Evolutionary conservation across 768 basidiomycete genomes (phyloP).

Genomic region (Amyloporia xantha): DNA sequence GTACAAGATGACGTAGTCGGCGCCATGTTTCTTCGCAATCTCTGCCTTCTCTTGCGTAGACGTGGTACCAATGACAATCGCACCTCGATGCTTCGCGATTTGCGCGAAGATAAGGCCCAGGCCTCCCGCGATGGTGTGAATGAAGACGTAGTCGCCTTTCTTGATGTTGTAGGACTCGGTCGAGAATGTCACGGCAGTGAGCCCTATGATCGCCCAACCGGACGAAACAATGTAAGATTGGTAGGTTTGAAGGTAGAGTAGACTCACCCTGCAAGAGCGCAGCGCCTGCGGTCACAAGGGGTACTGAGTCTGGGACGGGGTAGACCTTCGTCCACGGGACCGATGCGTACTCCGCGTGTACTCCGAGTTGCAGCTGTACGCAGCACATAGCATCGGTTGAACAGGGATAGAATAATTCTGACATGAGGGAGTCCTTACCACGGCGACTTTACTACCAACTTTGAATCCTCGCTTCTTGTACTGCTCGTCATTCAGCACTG

Average conservation of each 20-base stretch:
- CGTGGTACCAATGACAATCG: conserved; percentile 89
- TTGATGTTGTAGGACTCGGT: conserved; percentile 84
- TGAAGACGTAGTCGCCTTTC: conserved; percentile 69
- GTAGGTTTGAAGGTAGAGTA: background rate
- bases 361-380: conserved; percentile 24
- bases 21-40: conserved; percentile 72
- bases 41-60: conserved; percentile 80
- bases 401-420: conserved; percentile 28
- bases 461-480: conserved; percentile 60
- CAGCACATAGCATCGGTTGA: background rate
- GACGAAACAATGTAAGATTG: background rate
- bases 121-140: conserved; percentile 92
- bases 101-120: conserved; percentile 68
- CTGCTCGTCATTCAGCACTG: conserved; percentile 51
- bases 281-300: conserved; percentile 60
- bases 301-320: conserved; percentile 57
- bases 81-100: conserved; percentile 66
- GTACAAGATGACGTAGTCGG: conserved; percentile 84
- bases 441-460: conserved; percentile 68
- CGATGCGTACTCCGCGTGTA: conserved; percentile 69
- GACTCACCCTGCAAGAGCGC: conserved; percentile 51
- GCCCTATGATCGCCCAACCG: conserved; percentile 18
- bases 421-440: conserved; percentile 37
- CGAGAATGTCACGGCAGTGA: conserved; percentile 73
- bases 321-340: conserved; percentile 55